Base-by-base conservation (phyloP, 805 yeast species). In the Saturnispora quitensis region DNA sequence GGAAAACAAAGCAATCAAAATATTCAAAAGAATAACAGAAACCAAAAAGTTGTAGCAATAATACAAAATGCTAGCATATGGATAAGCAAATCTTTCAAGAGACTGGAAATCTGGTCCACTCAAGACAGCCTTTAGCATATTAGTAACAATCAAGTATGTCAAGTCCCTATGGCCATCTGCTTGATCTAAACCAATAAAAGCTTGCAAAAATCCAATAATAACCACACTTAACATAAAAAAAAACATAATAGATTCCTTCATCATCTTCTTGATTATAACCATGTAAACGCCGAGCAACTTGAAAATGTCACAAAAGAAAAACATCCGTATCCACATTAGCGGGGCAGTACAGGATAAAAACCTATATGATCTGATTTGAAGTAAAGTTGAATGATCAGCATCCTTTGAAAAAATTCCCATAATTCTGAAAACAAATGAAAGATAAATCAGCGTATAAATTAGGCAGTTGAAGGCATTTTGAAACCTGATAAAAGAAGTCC, bases 201-300 rank as follows among this genome's bases (percentile, higher is more conserved):
- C 96, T 64, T 89, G 96, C 51, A 87, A 69, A 67, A 89, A 89
- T 0, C 96, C 96, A 47, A 84, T 64, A 55, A 84, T 81, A 36
- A 89, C 81, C 52, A 88, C 77, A 8, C 76, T 69, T 51, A 89
- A 71, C 57, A 89, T 69, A 44, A 86, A 84, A 62, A 89, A 89
- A 70, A 89, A 89, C 13, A 88, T 74, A n/a, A 86, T 64, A 2
- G 93, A 84, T 65, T 89, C 96, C 59, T 84, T 81, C 87, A 89
- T 83, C 88, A 89, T 84, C 52, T 82, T 83, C 61, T 86, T 86
- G 47, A 86, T 70, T 4, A 89, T 91, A 28, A 89, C 91, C 56
- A 89, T 77, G 89, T 89, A 85, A 2, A 89, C 87, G 40, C 97
- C 97, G 47, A 88, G 86, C 65, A 89, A 88, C 58, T 78, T 77